phyloP scores from a whole-genome alignment of 192 early-diverging fungal genomes.

The Coemansia sp. region DNA sequence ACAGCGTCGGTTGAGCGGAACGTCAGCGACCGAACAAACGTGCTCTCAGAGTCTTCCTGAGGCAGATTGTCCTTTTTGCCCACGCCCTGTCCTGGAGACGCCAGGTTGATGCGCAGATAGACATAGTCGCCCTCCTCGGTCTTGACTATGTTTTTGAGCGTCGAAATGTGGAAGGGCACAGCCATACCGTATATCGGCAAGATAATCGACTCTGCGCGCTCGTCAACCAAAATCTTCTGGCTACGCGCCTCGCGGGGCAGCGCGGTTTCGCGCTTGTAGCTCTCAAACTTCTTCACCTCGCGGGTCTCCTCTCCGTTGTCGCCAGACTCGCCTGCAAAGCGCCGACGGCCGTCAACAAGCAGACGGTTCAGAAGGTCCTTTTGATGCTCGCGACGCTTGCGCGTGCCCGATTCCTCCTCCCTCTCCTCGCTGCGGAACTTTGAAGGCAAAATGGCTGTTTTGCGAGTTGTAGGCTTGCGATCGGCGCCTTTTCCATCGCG shows the following conservation, averaged over 20 bases:
- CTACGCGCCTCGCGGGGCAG: constrained; percentile 79
- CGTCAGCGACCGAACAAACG: constrained; percentile 89
- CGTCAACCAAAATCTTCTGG: constrained; percentile 88
- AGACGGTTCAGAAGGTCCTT: constrained; percentile 76
- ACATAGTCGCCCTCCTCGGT: constrained; percentile 90
- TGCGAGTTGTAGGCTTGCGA: constrained; percentile 45
- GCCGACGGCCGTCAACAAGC: constrained; percentile 74
- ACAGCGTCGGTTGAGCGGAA: constrained; percentile 84
- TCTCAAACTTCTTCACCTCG: constrained; percentile 87
- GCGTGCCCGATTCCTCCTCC: constrained; percentile 77
- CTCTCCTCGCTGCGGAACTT: constrained; percentile 79
- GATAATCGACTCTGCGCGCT: constrained; percentile 81
- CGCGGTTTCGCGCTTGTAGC: constrained; percentile 87
- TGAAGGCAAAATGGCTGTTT: constrained; percentile 69
- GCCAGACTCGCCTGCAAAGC: constrained; percentile 69
- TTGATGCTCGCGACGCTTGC: constrained; percentile 83
- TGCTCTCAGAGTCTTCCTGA: constrained; percentile 83
- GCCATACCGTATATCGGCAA: constrained; percentile 94
- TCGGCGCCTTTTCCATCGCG: constrained; percentile 11
- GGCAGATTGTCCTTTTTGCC: constrained; percentile 89
- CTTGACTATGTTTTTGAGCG: constrained; percentile 91
- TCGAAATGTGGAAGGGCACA: constrained; percentile 98
- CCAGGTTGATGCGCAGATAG: constrained; percentile 91
- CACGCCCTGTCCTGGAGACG: constrained; percentile 88
- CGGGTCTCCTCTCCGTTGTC: constrained; percentile 66